These are phyloP conservation scores for Mollisiaceae sp. DNA, from an alignment of 2,329 filamentous ascomycete genomes.

Conservation along the genomic window DNA sequence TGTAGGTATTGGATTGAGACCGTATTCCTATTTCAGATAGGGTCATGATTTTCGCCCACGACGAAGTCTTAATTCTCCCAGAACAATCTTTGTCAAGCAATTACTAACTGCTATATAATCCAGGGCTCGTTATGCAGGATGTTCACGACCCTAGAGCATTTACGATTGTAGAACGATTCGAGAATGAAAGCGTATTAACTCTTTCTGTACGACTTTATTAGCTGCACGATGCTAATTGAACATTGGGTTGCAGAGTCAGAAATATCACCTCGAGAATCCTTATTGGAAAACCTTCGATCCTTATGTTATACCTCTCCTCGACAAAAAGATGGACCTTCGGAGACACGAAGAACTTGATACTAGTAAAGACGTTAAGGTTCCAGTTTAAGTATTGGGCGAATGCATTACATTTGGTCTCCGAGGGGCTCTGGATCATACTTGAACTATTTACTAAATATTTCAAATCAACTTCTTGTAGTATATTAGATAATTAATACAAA, in stretches of 20 bases:
- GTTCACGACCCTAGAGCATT: slow-evolving; percentile 71
- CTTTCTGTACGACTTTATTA: neutral
- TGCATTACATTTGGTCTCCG: no score
- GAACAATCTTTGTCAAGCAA: neutral
- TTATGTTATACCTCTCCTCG: slow-evolving; percentile 72
- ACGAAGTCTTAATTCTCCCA: slow-evolving; percentile 45
- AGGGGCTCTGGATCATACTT: no score
- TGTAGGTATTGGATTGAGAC: neutral
- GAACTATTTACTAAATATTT: no score
- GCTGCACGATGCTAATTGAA: slow-evolving; percentile 27
- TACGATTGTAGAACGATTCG: slow-evolving; percentile 77
- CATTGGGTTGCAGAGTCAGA: slow-evolving; percentile 52
- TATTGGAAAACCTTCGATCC: slow-evolving; percentile 70
- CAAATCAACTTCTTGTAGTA: no score
- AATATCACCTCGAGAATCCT: slow-evolving; percentile 61
- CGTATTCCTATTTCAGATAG: no score
- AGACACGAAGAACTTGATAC: slow-evolving; percentile 71
- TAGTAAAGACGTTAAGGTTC: slow-evolving; percentile 52
- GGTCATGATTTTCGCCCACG: no score
- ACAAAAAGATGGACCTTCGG: slow-evolving; percentile 71
- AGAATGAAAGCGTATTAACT: slow-evolving; percentile 62
- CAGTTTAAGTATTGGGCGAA: slow-evolving; percentile 29
- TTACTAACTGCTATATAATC: no score
- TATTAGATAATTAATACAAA: no score
- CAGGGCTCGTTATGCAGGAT: slow-evolving; percentile 82